Percentiles rank a stretch among this genome's conserved stretches.
phyloP scores from a whole-genome alignment of 306 rosid genomes.

The Quercus bicolor region DNA sequence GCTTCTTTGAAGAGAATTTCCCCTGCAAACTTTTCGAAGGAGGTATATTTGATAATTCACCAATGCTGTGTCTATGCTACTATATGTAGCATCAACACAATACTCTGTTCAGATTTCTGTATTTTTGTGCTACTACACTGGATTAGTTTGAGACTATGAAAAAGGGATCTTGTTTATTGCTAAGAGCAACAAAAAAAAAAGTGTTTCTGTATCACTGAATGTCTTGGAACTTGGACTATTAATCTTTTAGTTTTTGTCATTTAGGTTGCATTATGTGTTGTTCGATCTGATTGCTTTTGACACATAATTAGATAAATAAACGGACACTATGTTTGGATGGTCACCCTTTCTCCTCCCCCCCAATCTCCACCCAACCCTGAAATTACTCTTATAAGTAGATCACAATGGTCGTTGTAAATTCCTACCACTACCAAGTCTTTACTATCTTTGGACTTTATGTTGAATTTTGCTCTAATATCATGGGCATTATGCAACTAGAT shows the following conservation, averaged over 20 bases:
- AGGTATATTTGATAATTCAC: conserved; percentile 40
- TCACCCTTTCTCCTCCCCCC: too few species aligned
- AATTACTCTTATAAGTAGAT: too few species aligned
- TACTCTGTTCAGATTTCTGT: not conserved
- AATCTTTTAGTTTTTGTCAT: not conserved
- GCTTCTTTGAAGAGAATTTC: conserved; percentile 71
- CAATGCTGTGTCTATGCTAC: not conserved
- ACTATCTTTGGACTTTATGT: not conserved
- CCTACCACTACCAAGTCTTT: not conserved
- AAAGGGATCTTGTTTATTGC: not conserved
- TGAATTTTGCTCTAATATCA: not conserved
- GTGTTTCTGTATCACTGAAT: not conserved
- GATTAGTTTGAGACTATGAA: not conserved
- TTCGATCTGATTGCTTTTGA: not conserved
- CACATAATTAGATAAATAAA: not conserved
- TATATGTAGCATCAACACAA: not conserved
- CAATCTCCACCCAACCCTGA: too few species aligned
- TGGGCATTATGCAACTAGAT: not conserved
- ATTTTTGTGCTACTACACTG: not conserved
- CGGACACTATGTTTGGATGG: too few species aligned
- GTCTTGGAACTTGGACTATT: not conserved
- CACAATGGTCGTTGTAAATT: not conserved
- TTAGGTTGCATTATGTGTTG: not conserved
- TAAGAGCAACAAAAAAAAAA: not conserved
- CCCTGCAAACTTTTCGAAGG: conserved; percentile 84